Base-by-base conservation (phyloP, 1,139 yeast genomes). In the Casaregolazyma lundiana region DNA sequence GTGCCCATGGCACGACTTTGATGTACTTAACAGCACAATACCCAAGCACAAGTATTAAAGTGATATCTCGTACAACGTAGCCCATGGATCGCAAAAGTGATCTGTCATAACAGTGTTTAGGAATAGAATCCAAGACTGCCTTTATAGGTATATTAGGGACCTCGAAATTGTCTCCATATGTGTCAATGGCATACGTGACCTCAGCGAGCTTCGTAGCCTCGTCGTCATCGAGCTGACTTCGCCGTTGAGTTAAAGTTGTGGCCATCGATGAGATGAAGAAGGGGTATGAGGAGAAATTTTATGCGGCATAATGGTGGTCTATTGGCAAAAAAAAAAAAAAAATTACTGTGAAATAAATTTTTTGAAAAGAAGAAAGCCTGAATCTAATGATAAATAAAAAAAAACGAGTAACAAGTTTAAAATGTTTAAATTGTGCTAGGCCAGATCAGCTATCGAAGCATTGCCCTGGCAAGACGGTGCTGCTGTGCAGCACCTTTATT, bases 111-210 rank as follows among this genome's bases (percentile, higher is more conserved):
- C 92, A 84, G 57, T 81, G 83, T 52, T 79, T 73, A 48, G 95
- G 95, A 58, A 84, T 84, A 37, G 81, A 86, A 48, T 76, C 75
- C 59, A 84, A 69, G 53, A 84, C 75, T 55, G 84, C 88, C 70
- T 81, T 82, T 63, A 84, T 82, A 54, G 89, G 69, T 69, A 71
- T 81, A 59, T 81, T 86, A 24, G 94, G 94, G 7, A 80, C 90
- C 47, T 73, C 75, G 64, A 83, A 85, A 49, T 72, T 78, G 47
- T 80, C 71, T 32, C 94, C 95, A 59, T 68, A 63, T 42, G 84
- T 76, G 63, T 82, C 81, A 48, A 73, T 66, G 41, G 59, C 54
- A 36, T 41, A 46, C 37, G 36, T 36, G 24, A 29, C 26, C 13
- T 44, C 37, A 38, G 50, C 46, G 43, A 47, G 49, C 29, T 44